Evolutionary conservation across 2,329 filamentous ascomycete genomes (phyloP).

Genomic region (Truncatella angustata): DNA sequence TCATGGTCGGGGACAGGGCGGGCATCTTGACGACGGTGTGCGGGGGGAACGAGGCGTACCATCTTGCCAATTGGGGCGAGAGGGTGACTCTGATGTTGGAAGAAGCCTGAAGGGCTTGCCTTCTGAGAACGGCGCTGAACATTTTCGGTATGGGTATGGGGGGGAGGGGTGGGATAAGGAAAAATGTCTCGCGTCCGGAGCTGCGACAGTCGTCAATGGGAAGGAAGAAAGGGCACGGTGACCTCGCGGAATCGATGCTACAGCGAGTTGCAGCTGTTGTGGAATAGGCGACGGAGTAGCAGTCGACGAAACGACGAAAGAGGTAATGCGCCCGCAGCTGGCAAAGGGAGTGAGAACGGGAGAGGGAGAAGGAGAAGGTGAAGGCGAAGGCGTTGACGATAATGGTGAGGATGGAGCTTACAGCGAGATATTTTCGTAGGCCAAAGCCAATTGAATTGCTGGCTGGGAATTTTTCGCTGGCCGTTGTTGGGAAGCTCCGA

Average conservation of each 20-base stretch:
- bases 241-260: too few species aligned
- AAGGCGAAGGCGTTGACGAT: slow-evolving; percentile 19
- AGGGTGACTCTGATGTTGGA: slow-evolving; percentile 44
- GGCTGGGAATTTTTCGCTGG: slow-evolving; percentile 1
- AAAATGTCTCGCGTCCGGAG: slow-evolving; percentile 14
- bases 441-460: slow-evolving; percentile 9
- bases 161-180: slow-evolving; percentile 16
- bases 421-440: slow-evolving; percentile 21
- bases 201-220: slow-evolving; percentile 7
- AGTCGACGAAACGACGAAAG: neutral
- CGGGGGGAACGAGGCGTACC: slow-evolving; percentile 82
- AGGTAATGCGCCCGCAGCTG: slow-evolving; percentile 2
- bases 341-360: neutral
- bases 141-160: slow-evolving; percentile 40
- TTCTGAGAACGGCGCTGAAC: slow-evolving; percentile 63
- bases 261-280: neutral
- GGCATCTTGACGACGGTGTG: slow-evolving; percentile 98
- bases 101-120: slow-evolving; percentile 56
- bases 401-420: slow-evolving; percentile 1
- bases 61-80: slow-evolving; percentile 55
- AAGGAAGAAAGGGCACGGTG: slow-evolving; percentile 21
- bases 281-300: neutral
- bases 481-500: slow-evolving; percentile 12
- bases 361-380: slow-evolving; percentile 19
- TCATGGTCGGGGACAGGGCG: slow-evolving; percentile 97